Conservation (phyloP, 129 eudicot genomes). For the Tanacetum coccineum region DNA sequence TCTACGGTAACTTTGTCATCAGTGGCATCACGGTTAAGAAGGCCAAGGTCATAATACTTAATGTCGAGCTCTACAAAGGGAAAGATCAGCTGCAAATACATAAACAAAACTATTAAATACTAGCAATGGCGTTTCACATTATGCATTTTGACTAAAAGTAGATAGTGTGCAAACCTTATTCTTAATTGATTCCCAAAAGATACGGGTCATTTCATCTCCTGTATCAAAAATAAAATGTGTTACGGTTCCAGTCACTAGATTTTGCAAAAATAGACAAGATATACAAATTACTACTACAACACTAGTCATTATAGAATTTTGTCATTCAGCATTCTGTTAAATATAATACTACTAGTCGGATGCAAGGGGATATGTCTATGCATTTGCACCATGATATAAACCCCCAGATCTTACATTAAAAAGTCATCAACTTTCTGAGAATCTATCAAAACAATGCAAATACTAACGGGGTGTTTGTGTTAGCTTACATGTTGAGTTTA, state of each 20-base stretch:
- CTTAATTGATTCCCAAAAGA: constrained; percentile 86
- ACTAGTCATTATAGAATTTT: background rate
- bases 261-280: background rate
- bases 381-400: too few species aligned
- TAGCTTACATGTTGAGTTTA: too few species aligned
- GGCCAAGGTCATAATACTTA: constrained; percentile 94
- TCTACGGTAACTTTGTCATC: constrained; percentile 91
- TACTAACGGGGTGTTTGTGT: too few species aligned
- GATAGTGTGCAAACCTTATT: constrained; percentile 74
- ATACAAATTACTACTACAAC: background rate
- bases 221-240: constrained; percentile 23
- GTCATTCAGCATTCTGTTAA: background rate
- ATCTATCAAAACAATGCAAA: too few species aligned
- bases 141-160: background rate
- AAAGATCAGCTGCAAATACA: constrained; percentile 61
- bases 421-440: too few species aligned
- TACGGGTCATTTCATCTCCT: constrained; percentile 99
- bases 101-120: background rate
- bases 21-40: constrained; percentile 93
- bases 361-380: too few species aligned
- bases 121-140: background rate
- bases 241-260: constrained; percentile 11
- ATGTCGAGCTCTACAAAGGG: constrained; percentile 92
- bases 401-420: too few species aligned
- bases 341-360: background rate